phyloP scores from a whole-genome alignment of 1,284 basidiomycete species.

The Rhodofomes roseus region DNA sequence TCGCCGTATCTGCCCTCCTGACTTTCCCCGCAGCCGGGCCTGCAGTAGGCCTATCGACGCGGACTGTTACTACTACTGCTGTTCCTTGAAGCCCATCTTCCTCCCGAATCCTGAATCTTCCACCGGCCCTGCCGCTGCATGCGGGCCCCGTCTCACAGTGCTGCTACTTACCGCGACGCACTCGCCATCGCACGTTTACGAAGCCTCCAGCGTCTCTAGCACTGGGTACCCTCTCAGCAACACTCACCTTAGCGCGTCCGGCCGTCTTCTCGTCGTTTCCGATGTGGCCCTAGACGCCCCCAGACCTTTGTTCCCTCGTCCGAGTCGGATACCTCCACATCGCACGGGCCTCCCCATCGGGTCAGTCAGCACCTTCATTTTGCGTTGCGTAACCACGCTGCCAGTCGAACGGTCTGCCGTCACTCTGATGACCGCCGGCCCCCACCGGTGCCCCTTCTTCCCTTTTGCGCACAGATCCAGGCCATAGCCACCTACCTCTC shows the following conservation, averaged over 20 bases:
- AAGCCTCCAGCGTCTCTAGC: background rate
- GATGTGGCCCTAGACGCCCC: background rate
- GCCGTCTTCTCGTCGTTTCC: background rate
- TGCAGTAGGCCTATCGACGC: background rate
- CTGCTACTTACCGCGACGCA: too few relatives aligned
- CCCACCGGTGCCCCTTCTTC: background rate
- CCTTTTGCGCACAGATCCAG: background rate
- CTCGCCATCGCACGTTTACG: background rate
- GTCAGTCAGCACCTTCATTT: background rate
- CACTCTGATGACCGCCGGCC: background rate
- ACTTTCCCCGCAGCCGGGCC: background rate
- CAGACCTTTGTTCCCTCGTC: background rate
- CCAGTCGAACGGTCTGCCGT: background rate
- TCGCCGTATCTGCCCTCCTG: background rate
- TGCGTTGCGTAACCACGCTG: background rate
- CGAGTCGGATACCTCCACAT: background rate
- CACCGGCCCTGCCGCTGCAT: background rate
- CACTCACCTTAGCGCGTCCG: background rate
- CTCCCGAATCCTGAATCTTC: background rate
- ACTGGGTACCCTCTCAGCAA: background rate
- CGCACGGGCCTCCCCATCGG: background rate
- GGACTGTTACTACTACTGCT: background rate
- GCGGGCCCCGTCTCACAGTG: background rate
- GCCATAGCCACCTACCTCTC: background rate
- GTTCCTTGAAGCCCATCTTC: background rate